Percentiles rank a stretch among this genome's conserved stretches.
Evolutionary conservation across 441 rosid species (phyloP).

Genomic region (Adansonia grandidieri): DNA sequence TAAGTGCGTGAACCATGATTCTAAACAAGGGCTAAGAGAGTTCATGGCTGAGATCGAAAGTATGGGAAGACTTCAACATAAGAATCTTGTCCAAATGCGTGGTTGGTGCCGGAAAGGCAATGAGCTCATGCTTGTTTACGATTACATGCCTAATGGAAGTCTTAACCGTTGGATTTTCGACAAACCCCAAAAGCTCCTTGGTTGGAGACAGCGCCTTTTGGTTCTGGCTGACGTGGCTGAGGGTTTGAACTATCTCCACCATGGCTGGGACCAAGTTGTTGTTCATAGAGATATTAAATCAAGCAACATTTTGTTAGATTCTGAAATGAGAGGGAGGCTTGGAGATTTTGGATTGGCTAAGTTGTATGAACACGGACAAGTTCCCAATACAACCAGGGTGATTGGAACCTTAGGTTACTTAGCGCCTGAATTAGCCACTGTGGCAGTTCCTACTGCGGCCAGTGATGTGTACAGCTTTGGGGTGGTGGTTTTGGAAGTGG

Average conservation of each 20-base stretch:
- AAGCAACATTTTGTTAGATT: constrained; percentile 58
- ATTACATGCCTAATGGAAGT: constrained; percentile 66
- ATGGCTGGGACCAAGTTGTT: constrained; percentile 70
- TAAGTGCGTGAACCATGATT: constrained; percentile 63
- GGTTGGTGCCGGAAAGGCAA: constrained; percentile 69
- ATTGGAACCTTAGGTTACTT: constrained; percentile 69
- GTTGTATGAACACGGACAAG: constrained; percentile 60
- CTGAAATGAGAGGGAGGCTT: constrained; percentile 62
- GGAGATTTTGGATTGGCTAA: constrained; percentile 68
- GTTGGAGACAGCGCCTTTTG: constrained; percentile 52
- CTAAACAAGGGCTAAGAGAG: constrained; percentile 63
- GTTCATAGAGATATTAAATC: constrained; percentile 66
- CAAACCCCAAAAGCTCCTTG: constrained; percentile 48
- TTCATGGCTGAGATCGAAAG: constrained; percentile 77
- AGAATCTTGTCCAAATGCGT: constrained; percentile 59
- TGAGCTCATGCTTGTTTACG: constrained; percentile 68
- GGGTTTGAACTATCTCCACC: constrained; percentile 67
- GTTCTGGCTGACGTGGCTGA: constrained; percentile 61
- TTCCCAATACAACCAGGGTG: constrained; percentile 62
- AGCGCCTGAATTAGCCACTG: constrained; percentile 62
- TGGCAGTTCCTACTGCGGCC: constrained; percentile 48
- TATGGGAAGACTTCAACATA: constrained; percentile 65
- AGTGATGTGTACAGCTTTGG: constrained; percentile 68
- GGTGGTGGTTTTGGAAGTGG: constrained; percentile 67
- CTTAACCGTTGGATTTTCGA: constrained; percentile 61